Base-by-base conservation (phyloP, 352 stramenopile genomes). In the Globisporangium heterothallicum region DNA sequence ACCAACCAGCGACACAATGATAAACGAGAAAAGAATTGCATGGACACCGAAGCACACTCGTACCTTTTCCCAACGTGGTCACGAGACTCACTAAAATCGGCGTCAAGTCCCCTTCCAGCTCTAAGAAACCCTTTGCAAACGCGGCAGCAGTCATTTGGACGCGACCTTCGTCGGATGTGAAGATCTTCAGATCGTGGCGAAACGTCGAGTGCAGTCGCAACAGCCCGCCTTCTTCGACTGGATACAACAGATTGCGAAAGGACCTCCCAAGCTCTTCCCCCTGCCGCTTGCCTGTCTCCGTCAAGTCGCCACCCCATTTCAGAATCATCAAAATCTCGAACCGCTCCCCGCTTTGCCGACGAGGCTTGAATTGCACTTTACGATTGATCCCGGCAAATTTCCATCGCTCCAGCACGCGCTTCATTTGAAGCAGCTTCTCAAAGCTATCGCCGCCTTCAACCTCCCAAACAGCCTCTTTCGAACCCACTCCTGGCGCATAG, bases 131-230 rank as follows among this genome's bases (percentile, higher is more conserved):
- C 71, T 99, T 99, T 14, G 97, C 94, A 66, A 99, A 99, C 5
- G 96, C 96, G n/a, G 97, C 97, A 0, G 97, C 97, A 19, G 97
- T 99, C 74, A 99, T 99, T 77, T 99, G 98, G 27, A 99, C 97
- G 19, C 97, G 78, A 1, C 97, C 97, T 86, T 99, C 97, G 63
- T 99, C 97, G 4, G 84, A 98, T 7, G 96, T 99, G 66, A 99
- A 99, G 55, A 99, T 99, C 68, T 99, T 99, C 26, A 99, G 75
- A 65, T 99, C 97, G 76, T 99, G 97, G 4, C 97, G 90, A 67
- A 99, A 99, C 0, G 97, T 99, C 36, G 96, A 98, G 78, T 99
- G 97, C 30, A 99, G 78, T 21, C 97, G 89, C 45, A 99, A 76
- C 54, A 99, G 87, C 3, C 96, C 97, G 21, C 95, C 84, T 64